These are phyloP conservation scores for Panaeolus cyanescens DNA, from an alignment of 768 basidiomycete genomes.

Conservation along the genomic window DNA sequence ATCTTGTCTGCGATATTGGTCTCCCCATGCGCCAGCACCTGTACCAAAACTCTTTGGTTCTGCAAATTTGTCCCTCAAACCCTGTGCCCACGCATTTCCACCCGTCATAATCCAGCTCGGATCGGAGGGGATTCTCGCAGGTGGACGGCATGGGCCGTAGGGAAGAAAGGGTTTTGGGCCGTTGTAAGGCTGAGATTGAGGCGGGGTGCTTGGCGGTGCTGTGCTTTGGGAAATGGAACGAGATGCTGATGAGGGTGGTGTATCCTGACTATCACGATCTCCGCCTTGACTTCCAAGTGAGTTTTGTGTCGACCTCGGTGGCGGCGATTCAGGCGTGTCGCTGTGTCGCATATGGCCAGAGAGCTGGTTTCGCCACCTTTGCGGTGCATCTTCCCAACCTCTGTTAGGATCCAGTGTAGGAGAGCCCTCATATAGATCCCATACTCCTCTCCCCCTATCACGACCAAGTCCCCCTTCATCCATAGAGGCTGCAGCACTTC, in stretches of 20 bases:
- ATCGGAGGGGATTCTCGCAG: conserved; percentile 20
- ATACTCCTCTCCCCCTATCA: not conserved
- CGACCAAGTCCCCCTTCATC: not conserved
- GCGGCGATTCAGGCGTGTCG: not conserved
- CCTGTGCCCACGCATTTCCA: conserved; percentile 22
- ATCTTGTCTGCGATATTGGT: not conserved
- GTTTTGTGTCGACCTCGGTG: not conserved
- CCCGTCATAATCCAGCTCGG: conserved; percentile 27
- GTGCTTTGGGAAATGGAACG: not conserved
- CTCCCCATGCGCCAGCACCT: not conserved
- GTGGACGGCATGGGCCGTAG: conserved; percentile 11
- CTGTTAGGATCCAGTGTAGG: not conserved
- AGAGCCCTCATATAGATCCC: not conserved
- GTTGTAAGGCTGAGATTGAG: not conserved
- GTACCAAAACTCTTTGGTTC: not conserved
- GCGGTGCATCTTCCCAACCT: not conserved
- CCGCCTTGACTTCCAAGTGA: not conserved
- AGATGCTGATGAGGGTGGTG: not conserved
- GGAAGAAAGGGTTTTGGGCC: conserved; percentile 19
- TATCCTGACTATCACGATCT: not conserved
- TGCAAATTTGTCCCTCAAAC: not conserved
- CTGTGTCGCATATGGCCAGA: not conserved
- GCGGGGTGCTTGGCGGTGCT: not conserved
- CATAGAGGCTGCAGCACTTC: not conserved
- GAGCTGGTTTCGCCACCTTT: not conserved